Percentiles rank a stretch among this genome's conserved stretches.
phyloP scores from a whole-genome alignment of 257 asterid genomes.

The Ilex aquifolium region DNA sequence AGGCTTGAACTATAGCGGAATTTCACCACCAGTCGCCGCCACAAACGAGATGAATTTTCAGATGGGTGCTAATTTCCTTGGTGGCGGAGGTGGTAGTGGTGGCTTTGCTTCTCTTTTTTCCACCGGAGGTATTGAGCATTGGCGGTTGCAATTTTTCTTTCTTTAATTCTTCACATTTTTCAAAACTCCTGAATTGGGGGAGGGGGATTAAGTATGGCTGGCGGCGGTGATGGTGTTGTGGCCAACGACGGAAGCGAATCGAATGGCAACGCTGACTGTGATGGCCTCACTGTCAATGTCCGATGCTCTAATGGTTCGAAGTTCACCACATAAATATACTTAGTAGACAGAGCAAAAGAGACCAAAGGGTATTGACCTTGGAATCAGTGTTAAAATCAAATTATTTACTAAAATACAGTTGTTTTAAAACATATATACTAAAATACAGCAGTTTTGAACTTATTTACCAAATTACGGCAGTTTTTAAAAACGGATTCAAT shows the following conservation, averaged over 20 bases:
- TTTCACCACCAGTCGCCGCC: constrained; percentile 30
- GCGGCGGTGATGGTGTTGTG: constrained; percentile 35
- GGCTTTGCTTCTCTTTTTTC: constrained; percentile 37
- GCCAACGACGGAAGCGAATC: constrained; percentile 15
- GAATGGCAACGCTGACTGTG: constrained; percentile 17
- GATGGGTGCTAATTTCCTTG: constrained; percentile 29
- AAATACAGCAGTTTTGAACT: no score
- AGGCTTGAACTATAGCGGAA: constrained; percentile 43
- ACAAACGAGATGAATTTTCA: constrained; percentile 44
- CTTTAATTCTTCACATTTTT: background rate
- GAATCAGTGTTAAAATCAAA: no score
- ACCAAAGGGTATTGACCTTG: no score
- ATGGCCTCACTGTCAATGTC: constrained; percentile 32
- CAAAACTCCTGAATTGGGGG: constrained; percentile 11
- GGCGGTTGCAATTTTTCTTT: constrained; percentile 74
- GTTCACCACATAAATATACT: constrained; percentile 22
- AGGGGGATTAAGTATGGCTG: constrained; percentile 27
- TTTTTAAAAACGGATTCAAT: no score
- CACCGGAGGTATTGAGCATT: constrained; percentile 46
- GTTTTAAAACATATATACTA: no score
- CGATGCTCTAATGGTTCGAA: constrained; percentile 46
- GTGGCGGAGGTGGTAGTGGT: constrained; percentile 18
- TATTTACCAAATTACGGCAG: no score
- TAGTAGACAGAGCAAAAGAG: no score
- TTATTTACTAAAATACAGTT: no score